A percentile compares a stretch with the other conserved stretches of the same genome.
Conservation (phyloP, 768 basidiomycete genomes). For the Mycena indigotica region DNA sequence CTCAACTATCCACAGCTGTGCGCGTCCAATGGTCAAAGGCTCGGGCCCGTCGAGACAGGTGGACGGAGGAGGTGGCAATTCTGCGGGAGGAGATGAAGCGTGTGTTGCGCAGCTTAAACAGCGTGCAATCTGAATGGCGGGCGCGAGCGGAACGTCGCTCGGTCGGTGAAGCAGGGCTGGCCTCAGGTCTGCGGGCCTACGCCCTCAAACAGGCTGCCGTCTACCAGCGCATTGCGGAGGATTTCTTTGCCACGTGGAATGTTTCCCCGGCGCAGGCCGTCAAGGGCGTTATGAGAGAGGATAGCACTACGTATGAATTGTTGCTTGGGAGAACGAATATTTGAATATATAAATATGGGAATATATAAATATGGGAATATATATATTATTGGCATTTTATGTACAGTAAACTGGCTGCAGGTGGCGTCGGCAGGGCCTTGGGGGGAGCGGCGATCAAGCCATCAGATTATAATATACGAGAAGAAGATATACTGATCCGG, state of each 20-base stretch:
- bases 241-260: neutral
- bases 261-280: neutral
- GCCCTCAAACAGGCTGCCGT: neutral
- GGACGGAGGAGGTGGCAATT: slow-evolving; percentile 26
- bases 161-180: neutral
- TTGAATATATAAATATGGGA: too few relatives aligned
- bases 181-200: neutral
- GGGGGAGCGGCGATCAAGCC: neutral
- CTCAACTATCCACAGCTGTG: slow-evolving; percentile 5
- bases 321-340: neutral
- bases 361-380: too few relatives aligned
- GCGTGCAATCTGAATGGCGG: neutral
- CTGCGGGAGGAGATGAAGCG: slow-evolving; percentile 26
- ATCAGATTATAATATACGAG: neutral
- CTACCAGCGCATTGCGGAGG: neutral
- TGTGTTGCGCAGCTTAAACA: neutral
- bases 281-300: neutral
- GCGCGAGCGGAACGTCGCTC: neutral
- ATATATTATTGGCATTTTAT: neutral
- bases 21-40: slow-evolving; percentile 28
- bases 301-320: neutral
- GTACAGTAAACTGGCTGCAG: neutral
- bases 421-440: neutral
- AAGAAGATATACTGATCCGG: neutral
- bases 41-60: slow-evolving; percentile 14